A percentile compares a stretch with the other conserved stretches of the same genome.
These are phyloP conservation scores for Eudorina sp. DNA, from an alignment of 139 green algal species.

Conservation along the genomic window DNA sequence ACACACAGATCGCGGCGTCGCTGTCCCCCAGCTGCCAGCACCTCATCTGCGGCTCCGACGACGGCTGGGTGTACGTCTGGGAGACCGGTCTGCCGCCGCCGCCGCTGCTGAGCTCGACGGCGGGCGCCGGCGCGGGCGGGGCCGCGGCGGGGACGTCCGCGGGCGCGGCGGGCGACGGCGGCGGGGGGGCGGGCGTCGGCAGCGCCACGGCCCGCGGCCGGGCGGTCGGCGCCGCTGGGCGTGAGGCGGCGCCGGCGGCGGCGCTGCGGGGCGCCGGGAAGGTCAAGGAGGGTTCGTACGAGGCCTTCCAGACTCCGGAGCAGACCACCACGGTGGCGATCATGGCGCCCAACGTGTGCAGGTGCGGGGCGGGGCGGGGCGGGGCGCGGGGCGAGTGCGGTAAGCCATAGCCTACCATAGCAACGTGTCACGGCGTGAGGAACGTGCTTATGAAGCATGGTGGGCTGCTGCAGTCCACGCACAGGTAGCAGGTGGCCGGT, in stretches of 20 bases:
- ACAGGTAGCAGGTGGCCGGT: background rate
- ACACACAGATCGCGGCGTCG: slow-evolving; percentile 48
- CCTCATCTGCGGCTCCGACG: slow-evolving; percentile 83
- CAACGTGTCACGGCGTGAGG: background rate
- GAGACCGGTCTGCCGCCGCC: slow-evolving; percentile 30
- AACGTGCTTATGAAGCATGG: background rate
- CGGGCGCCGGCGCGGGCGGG: background rate
- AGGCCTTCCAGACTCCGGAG: slow-evolving; percentile 55
- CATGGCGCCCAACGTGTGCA: slow-evolving; percentile 38
- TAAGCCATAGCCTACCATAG: background rate
- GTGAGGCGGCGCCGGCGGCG: background rate
- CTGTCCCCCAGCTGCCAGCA: slow-evolving; percentile 56
- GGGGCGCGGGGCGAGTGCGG: background rate
- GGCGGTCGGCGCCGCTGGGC: no score
- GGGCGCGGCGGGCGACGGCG: background rate
- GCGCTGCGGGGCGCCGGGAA: background rate
- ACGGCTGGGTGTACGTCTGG: slow-evolving; percentile 88
- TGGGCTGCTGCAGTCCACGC: background rate
- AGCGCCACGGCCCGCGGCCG: background rate
- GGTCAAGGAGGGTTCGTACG: slow-evolving; percentile 49
- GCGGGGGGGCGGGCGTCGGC: background rate
- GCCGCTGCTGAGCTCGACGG: no score
- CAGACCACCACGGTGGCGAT: slow-evolving; percentile 36
- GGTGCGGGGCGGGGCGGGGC: background rate
- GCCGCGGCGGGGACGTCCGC: background rate